Evolutionary conservation across 192 early-diverging fungal species (phyloP), one percentile per base, ranked within the genome.

Genomic region (Backusella sp.): DNA sequence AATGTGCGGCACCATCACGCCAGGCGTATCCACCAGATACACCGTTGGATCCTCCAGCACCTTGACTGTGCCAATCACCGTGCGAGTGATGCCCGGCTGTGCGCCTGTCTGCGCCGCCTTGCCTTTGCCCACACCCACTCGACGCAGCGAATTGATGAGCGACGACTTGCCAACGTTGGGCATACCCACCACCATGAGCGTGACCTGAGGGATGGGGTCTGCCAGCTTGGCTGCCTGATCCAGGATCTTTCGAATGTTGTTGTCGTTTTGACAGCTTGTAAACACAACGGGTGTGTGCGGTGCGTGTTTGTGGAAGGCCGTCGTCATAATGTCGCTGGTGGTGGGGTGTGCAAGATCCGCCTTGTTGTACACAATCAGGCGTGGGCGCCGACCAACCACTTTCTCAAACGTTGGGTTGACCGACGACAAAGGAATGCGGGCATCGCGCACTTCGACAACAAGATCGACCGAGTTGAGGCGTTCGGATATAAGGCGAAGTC

Each of bases 131-230:
- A 93, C 85, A 15, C 96, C 96, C 14, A 94, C 78, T 52, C 91
- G 80, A 34, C 97, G 85, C 71, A 99, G 79, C 1, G 94, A 87
- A 76, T 99, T 99, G 73, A 97, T 95, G 65, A 99, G 73, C 28
- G 96, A 92, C 1, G 94, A 96, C 77, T 99, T 99, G 11, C 97
- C 97, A 66, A 99, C 97, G 84, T 99, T 99, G 5, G 97, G 97
- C 89, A 97, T 92, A 6, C 97, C 97, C 3, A 97, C 93, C 1
- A 99, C 88, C 83, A 99, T 92, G 21, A 96, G 84, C 4, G 87
- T 89, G 3, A 82, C 69, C 6, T 83, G 74, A 0, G 84, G 85
- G 26, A 88, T 83, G 4, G 71, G 73, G 46, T 74, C 77, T 4
- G 68, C 82, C 42, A 88, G 82, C 73, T 86, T 84, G 11, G 91